These are phyloP conservation scores for Tetraselmis chui DNA, from an alignment of 139 green algal genomes.

Conservation along the genomic window DNA sequence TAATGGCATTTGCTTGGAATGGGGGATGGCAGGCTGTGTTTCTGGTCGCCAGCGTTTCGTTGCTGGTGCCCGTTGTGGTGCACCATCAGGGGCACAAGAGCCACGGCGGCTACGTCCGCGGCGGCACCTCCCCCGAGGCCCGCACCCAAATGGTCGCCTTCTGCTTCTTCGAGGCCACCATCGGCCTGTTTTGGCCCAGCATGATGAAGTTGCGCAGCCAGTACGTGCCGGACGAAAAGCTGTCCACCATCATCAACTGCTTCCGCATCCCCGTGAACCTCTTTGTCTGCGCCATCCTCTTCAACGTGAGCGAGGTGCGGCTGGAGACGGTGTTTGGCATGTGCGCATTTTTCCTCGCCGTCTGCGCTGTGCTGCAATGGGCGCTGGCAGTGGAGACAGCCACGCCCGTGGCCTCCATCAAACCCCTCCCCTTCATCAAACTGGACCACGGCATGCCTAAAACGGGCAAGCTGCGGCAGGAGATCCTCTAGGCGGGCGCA, in stretches of 20 bases:
- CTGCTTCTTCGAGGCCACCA: slow-evolving; percentile 79
- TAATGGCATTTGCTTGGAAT: too few species aligned
- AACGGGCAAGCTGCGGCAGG: background rate
- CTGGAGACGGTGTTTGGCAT: slow-evolving; percentile 89
- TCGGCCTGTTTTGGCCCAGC: slow-evolving; percentile 93
- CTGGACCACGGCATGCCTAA: background rate
- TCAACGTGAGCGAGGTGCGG: slow-evolving; percentile 80
- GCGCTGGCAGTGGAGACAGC: background rate
- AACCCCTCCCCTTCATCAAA: background rate
- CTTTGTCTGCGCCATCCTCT: slow-evolving; percentile 94
- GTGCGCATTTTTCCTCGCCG: slow-evolving; percentile 78
- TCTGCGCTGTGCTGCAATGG: slow-evolving; percentile 41
- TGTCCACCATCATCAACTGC: slow-evolving; percentile 96
- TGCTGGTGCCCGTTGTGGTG: slow-evolving; percentile 45
- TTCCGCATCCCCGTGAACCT: slow-evolving; percentile 96
- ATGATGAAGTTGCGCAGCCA: slow-evolving; percentile 91
- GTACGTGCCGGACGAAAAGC: slow-evolving; percentile 90
- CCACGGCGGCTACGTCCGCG: background rate
- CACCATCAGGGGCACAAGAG: slow-evolving; percentile 9
- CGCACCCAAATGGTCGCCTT: slow-evolving; percentile 84
- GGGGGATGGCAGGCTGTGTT: background rate
- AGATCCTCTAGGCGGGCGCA: background rate
- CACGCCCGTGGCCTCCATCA: background rate
- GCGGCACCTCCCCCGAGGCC: slow-evolving; percentile 50
- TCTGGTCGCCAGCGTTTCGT: background rate